A percentile compares a stretch with the other conserved stretches of the same genome.
Evolutionary conservation across 2,329 filamentous ascomycete species (phyloP).

Genomic region (Diaporthe ilicicola): DNA sequence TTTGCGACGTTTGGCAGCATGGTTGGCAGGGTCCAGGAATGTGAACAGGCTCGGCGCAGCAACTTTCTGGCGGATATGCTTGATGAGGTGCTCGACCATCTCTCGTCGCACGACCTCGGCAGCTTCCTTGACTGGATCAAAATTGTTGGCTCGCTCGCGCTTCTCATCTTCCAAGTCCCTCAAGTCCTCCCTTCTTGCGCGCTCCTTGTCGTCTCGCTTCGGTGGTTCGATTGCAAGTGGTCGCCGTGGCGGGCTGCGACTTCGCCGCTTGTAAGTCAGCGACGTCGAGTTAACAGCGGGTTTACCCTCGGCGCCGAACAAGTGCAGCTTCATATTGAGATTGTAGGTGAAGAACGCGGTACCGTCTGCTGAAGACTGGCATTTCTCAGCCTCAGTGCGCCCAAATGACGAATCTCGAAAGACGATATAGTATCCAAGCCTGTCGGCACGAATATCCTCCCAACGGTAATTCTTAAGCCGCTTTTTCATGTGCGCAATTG

Average conservation of each 20-base stretch:
- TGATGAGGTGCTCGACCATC: slow-evolving; percentile 84
- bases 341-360: slow-evolving; percentile 88
- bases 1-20: slow-evolving; percentile 79
- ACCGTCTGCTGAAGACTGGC: slow-evolving; percentile 80
- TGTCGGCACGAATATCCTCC: slow-evolving; percentile 83
- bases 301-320: slow-evolving; percentile 42
- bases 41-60: slow-evolving; percentile 82
- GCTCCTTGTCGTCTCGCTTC: slow-evolving; percentile 72
- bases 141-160: slow-evolving; percentile 82
- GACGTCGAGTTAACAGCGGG: slow-evolving; percentile 41
- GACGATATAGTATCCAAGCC: slow-evolving; percentile 88
- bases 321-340: slow-evolving; percentile 88
- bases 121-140: slow-evolving; percentile 90
- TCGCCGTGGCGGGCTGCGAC: slow-evolving; percentile 47
- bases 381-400: slow-evolving; percentile 82
- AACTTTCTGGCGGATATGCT: slow-evolving; percentile 88
- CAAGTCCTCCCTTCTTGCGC: slow-evolving; percentile 75
- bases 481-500: slow-evolving; percentile 89
- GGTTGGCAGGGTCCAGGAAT: slow-evolving; percentile 83
- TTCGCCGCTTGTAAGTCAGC: slow-evolving; percentile 43
- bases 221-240: slow-evolving; percentile 52
- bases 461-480: slow-evolving; percentile 84
- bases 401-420: slow-evolving; percentile 83
- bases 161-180: slow-evolving; percentile 91
- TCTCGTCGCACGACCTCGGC: slow-evolving; percentile 81